Conservation (phyloP, 1,139 yeast species). For the Magnusiomyces sp. region DNA sequence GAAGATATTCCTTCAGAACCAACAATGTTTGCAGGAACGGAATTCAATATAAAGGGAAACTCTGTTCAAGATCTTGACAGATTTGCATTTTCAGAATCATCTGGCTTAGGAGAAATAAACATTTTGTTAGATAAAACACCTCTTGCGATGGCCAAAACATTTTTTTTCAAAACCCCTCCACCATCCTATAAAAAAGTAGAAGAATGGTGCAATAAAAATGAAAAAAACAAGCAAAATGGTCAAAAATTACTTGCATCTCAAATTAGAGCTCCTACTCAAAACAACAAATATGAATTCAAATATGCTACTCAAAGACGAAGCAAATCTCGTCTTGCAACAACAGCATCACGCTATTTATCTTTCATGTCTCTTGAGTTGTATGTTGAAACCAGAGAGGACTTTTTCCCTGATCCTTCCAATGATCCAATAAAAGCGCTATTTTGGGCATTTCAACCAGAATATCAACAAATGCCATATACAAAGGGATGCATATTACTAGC, state of each 20-base stretch:
- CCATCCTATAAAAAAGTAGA: constrained; percentile 36
- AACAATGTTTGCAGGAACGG: constrained; percentile 58
- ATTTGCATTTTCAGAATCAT: constrained; percentile 18
- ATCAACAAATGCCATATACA: constrained; percentile 11
- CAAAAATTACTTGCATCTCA: constrained; percentile 11
- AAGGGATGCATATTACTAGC: constrained; percentile 22
- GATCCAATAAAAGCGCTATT: constrained; percentile 55
- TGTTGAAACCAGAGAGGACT: constrained; percentile 42
- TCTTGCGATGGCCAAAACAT: background rate
- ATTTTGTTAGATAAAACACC: constrained; percentile 1
- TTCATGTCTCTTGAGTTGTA: constrained; percentile 60
- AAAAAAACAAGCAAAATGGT: no score
- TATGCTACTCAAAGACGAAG: constrained; percentile 17
- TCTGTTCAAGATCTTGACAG: constrained; percentile 21
- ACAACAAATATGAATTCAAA: constrained; percentile 14
- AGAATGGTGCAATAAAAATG: constrained; percentile 21
- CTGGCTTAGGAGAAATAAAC: background rate
- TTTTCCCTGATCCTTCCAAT: constrained; percentile 55
- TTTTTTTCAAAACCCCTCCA: constrained; percentile 4
- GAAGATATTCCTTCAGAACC: constrained; percentile 48
- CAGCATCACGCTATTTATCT: constrained; percentile 39
- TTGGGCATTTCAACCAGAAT: constrained; percentile 40
- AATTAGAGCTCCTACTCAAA: constrained; percentile 17
- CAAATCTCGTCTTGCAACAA: constrained; percentile 17
- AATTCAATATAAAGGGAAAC: constrained; percentile 37